Evolutionary conservation across 2,329 filamentous ascomycete genomes (phyloP), one percentile per base, ranked within the genome.

Genomic region (Fusarium illudens): DNA sequence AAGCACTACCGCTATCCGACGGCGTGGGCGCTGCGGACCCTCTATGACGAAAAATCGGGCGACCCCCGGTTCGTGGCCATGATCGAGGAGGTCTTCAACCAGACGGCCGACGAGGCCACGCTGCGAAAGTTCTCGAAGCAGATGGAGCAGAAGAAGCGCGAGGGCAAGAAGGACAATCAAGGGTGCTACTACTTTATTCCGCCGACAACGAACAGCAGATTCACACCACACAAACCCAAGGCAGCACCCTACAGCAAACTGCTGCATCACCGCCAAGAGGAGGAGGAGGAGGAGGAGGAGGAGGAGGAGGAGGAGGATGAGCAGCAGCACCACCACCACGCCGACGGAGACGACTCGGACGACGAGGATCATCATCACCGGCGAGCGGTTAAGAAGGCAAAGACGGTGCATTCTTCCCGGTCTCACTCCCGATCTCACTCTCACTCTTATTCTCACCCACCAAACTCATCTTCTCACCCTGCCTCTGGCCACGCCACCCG

Each of bases 1-100:
- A 79, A 81, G 62, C 82, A 86, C 72, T 81, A 82, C 64, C 85
- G 86, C 61, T 89, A 87, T 74, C 86, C 87, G 56, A 90, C 87
- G 9, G 88, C 88, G 3, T 90, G 84, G 80, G 87, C 88, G 39
- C 79, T 90, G 62, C 82, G 87, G 55, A 84, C 82, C 13, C 80
- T 89, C 62, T 90, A 88, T 75, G 86, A 90, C 67, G 86, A 89
- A 72, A 83, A 84, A 62, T 80, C 81, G 44, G 75, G 78, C 36
- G 82, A 89, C 67, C 76, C 81, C 15, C 78, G 79, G 33, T 87
- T 89, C 71, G 79, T 89, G 60, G 77, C 80, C 64, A 84, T 89
- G 81, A 78, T 90, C 46, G 84, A 87, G 75, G 83, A 85, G 62
- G 81, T 90, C 44, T 89, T 84, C 75, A 80, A 81, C 67, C 86